Base-by-base conservation (phyloP, 1,284 basidiomycete species). In the Athelia psychrophila region DNA sequence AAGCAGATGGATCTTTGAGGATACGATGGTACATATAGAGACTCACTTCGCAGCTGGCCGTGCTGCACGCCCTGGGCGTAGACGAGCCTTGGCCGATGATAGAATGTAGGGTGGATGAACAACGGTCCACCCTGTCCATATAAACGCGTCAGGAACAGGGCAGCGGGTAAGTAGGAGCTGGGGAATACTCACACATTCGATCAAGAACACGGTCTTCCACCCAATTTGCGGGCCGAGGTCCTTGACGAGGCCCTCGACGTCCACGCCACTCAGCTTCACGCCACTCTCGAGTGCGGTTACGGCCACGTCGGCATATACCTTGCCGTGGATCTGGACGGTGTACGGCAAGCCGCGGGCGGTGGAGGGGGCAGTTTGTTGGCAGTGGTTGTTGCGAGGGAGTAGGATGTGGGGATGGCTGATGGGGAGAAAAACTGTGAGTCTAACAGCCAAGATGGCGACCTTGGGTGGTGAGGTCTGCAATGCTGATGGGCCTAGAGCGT, bases 61-160 rank as follows among this genome's bases (percentile, higher is more conserved):
- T 91, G 90, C 49, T 83, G 73, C 30, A 93, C 85, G 16, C 77
- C 69, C 20, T 72, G 69, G 9, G 91, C 80, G 64, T 90, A 95
- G 66, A 91, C 79, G 23, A 85, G 45, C 45, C 77, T 71, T 1
- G 86, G 85, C 57, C 87, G 80, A 62, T 84, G 73, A 70, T 95
- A 96, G 52, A 97, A 74, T 27, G 95, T 67, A 0, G 96, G 93
- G 68, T 98, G 95, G 61, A 99, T 89, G 61, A 98, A 56, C 50
- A 99, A 78, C 0, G 96, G 96, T 2, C 97, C 96, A 49, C 76
- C 73, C 94, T 96, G 54, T 4, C 48, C n/a, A n/a, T n/a, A n/a
- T n/a, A n/a, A n/a, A n/a, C n/a, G n/a, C n/a, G n/a, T n/a, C n/a
- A n/a, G 33, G 30, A 32, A 42, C 49, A 33, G 44, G 44, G 33